A percentile compares a stretch with the other conserved stretches of the same genome.
phyloP scores from a whole-genome alignment of 306 rosid genomes.

The Quercus ilex region DNA sequence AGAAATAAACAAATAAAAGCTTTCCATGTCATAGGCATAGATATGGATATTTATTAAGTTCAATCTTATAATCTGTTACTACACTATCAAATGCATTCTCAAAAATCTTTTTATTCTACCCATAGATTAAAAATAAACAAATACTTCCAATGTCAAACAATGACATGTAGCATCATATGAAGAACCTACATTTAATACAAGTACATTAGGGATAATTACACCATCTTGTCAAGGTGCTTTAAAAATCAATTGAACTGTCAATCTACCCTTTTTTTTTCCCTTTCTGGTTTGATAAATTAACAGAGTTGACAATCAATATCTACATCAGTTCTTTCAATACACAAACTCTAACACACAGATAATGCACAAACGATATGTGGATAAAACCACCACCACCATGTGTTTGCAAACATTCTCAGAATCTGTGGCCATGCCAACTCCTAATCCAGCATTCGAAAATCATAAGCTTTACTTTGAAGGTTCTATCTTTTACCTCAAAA shows the following conservation, averaged over 20 bases:
- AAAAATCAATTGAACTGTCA: background rate
- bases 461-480: background rate
- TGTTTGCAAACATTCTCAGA: background rate
- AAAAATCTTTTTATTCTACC: background rate
- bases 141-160: background rate
- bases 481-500: too few species aligned
- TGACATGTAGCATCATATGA: background rate
- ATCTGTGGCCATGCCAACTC: background rate
- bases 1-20: background rate
- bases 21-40: background rate
- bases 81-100: background rate
- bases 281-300: background rate
- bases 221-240: too few species aligned
- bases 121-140: background rate
- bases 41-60: background rate
- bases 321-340: background rate
- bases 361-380: background rate
- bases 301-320: background rate
- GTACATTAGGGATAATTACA: background rate
- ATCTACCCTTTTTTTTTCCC: background rate
- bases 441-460: background rate
- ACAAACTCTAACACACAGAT: background rate
- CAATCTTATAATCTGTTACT: background rate
- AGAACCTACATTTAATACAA: background rate
- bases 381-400: background rate